phyloP scores from a whole-genome alignment of 495 filamentous ascomycete species.

The Penicillium crystallinum region DNA sequence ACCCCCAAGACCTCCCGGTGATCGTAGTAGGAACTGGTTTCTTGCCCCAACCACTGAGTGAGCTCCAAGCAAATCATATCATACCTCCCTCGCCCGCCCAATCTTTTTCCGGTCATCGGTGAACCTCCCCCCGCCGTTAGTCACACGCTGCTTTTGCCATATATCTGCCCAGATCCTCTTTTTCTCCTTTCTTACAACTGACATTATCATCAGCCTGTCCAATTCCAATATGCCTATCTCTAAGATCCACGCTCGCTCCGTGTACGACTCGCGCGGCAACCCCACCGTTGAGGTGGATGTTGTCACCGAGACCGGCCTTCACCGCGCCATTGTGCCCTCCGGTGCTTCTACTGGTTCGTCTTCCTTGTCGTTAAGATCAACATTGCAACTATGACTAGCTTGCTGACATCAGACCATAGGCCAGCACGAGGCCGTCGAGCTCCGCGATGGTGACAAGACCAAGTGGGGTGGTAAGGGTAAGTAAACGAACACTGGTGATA shows the following conservation, averaged over 20 bases:
- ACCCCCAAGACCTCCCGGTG: conserved; percentile 15
- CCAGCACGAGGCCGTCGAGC: conserved; percentile 96
- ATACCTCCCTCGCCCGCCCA: conserved; percentile 20
- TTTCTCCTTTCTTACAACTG: conserved; percentile 21
- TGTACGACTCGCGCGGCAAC: conserved; percentile 99
- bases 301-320: conserved; percentile 91
- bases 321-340: conserved; percentile 98
- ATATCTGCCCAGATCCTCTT: conserved; percentile 21
- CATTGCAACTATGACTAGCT: neutral
- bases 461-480: conserved; percentile 92
- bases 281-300: conserved; percentile 95
- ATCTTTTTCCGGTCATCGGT: conserved; percentile 47
- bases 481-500: conserved; percentile 9
- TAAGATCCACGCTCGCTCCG: conserved; percentile 96
- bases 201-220: conserved; percentile 24
- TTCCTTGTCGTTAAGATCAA: neutral
- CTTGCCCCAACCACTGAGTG: conserved; percentile 19
- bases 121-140: conserved; percentile 40
- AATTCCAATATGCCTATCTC: conserved; percentile 78
- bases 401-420: conserved; percentile 44
- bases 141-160: conserved; percentile 28
- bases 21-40: conserved; percentile 15
- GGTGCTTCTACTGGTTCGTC: conserved; percentile 90
- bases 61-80: conserved; percentile 22
- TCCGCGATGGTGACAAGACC: conserved; percentile 96